Percentiles rank a stretch among this genome's conserved stretches.
Evolutionary conservation across 192 early-diverging fungal species (phyloP).

Genomic region (Entomortierella chlamydospora): DNA sequence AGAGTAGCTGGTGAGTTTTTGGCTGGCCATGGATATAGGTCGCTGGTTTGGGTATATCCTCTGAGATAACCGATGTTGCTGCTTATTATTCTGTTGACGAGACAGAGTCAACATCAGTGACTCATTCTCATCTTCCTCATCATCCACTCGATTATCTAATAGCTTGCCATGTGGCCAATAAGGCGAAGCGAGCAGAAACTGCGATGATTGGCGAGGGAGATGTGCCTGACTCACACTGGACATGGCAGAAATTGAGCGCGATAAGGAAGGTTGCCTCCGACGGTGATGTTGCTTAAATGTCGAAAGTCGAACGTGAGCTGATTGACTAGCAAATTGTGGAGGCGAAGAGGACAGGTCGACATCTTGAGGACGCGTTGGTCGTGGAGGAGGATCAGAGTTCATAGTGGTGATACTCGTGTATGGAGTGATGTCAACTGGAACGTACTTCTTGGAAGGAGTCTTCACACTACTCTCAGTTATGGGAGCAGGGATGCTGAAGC

Average conservation of each 20-base stretch:
- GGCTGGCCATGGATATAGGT: background rate
- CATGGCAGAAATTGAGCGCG: constrained; percentile 11
- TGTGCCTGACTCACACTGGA: constrained; percentile 22
- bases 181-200: background rate
- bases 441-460: constrained; percentile 1
- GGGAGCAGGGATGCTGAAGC: background rate
- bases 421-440: constrained; percentile 11
- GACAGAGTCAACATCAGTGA: constrained; percentile 29
- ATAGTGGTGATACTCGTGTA: constrained; percentile 5
- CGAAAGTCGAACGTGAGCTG: background rate
- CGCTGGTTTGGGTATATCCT: background rate
- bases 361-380: constrained; percentile 2
- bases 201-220: background rate
- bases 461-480: background rate
- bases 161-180: background rate
- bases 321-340: background rate
- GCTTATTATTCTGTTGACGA: constrained; percentile 20
- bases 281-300: background rate
- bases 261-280: constrained; percentile 3
- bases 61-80: background rate
- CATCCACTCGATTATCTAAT: background rate
- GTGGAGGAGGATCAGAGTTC: constrained; percentile 13
- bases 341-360: constrained; percentile 7
- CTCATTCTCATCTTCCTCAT: constrained; percentile 32
- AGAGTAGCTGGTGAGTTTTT: constrained; percentile 4